These are phyloP conservation scores for Talaromyces wortmannii DNA, from an alignment of 495 filamentous ascomycete genomes.

Conservation along the genomic window DNA sequence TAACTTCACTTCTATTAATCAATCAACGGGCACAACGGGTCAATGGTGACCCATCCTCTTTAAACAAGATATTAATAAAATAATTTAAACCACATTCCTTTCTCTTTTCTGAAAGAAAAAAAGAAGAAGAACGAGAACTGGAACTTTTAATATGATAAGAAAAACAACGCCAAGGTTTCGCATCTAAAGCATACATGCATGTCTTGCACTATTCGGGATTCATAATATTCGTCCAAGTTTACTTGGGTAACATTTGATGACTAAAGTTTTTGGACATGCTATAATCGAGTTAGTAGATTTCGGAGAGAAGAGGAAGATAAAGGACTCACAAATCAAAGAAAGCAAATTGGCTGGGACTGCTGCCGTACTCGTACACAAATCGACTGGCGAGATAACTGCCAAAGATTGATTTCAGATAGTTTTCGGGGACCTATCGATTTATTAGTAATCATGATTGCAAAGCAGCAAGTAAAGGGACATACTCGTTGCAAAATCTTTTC, in stretches of 20 bases:
- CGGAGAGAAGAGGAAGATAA: neutral
- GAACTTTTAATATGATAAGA: no score
- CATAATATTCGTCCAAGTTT: neutral
- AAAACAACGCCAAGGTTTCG: no score
- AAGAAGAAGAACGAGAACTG: neutral
- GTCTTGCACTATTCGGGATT: no score
- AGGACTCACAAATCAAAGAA: conserved; percentile 93
- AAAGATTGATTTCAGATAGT: conserved; percentile 91
- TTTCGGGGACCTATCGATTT: conserved; percentile 65
- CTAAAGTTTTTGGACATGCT: conserved; percentile 52
- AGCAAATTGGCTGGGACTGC: conserved; percentile 88
- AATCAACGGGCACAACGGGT: no score
- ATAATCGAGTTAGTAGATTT: conserved; percentile 10
- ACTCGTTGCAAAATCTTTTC: conserved; percentile 77
- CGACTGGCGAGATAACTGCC: conserved; percentile 90
- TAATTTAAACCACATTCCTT: neutral
- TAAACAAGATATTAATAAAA: neutral
- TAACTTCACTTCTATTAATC: no score
- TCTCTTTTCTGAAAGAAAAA: neutral
- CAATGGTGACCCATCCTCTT: neutral
- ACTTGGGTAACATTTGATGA: conserved; percentile 6
- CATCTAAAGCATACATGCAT: no score
- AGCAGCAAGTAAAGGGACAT: conserved; percentile 5
- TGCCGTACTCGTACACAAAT: conserved; percentile 93
- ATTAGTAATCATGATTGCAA: conserved; percentile 14